phyloP scores from a whole-genome alignment of 192 early-diverging fungal genomes.

The Dissophora ornata region DNA sequence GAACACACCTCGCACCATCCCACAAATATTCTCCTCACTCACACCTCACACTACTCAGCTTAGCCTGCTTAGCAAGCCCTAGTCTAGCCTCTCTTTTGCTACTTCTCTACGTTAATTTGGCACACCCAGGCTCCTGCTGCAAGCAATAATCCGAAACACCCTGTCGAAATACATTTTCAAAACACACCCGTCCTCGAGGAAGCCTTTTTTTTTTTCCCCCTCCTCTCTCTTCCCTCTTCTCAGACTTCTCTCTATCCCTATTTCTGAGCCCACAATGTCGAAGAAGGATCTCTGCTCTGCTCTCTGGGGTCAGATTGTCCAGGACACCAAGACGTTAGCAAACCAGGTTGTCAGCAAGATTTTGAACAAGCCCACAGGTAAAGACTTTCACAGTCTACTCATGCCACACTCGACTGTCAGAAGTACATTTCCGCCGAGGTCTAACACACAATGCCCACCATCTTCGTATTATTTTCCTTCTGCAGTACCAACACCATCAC shows the following conservation, averaged over 20 bases:
- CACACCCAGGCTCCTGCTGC: too few relatives aligned
- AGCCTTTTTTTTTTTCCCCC: too few relatives aligned
- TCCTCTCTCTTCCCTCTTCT: neutral
- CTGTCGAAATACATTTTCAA: too few relatives aligned
- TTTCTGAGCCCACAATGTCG: slow-evolving; percentile 4
- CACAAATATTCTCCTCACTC: too few relatives aligned
- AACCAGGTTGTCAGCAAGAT: slow-evolving; percentile 12
- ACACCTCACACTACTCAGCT: too few relatives aligned
- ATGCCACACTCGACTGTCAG: too few relatives aligned
- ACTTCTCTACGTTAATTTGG: neutral
- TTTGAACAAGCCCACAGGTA: neutral
- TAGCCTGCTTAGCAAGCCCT: neutral
- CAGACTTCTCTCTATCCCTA: neutral
- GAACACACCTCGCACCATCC: too few relatives aligned
- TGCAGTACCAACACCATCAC: slow-evolving; percentile 7
- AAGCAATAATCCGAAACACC: too few relatives aligned
- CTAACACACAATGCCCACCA: neutral
- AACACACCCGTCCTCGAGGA: too few relatives aligned
- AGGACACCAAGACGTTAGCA: slow-evolving; percentile 22
- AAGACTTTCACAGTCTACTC: neutral
- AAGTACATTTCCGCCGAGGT: too few relatives aligned
- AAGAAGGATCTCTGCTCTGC: slow-evolving; percentile 1
- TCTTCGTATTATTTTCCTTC: neutral
- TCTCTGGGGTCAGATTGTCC: slow-evolving; percentile 27
- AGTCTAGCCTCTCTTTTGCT: neutral